Percentiles rank a stretch among this genome's conserved stretches.
Conservation (phyloP, 225 moss, liverwort and hornwort species). For the Sphagnum contortum region DNA sequence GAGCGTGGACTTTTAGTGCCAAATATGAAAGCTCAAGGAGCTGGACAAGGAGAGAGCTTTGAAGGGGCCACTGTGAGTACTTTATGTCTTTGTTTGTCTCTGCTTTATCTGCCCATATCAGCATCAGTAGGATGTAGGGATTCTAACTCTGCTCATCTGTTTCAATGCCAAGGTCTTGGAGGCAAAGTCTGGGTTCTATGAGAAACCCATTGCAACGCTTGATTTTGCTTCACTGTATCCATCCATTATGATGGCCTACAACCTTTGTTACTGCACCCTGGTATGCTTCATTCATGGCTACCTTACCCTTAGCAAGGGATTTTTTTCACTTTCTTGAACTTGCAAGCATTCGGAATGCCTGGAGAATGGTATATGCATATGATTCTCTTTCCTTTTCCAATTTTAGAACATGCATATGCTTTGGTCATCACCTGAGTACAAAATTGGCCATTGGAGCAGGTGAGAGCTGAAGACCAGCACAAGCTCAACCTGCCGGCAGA, state of each 20-base stretch:
- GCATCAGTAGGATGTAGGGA: too few species aligned
- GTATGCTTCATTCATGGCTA: conserved; percentile 18
- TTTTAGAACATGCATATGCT: too few species aligned
- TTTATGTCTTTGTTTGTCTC: not conserved
- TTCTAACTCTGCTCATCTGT: not conserved
- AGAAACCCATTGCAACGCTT: conserved; percentile 97
- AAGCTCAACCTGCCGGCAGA: conserved; percentile 70
- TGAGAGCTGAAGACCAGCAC: conserved; percentile 76
- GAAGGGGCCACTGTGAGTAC: conserved; percentile 94
- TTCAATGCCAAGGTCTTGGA: conserved; percentile 57
- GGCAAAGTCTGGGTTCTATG: conserved; percentile 89
- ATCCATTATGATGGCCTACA: conserved; percentile 99
- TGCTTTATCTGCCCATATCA: too few species aligned
- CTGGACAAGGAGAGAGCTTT: conserved; percentile 70
- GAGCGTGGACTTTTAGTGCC: conserved; percentile 71
- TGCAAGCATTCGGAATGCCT: too few species aligned
- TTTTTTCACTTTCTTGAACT: too few species aligned
- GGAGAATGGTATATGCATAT: too few species aligned
- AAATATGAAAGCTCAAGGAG: conserved; percentile 71
- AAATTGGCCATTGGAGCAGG: conserved; percentile 12
- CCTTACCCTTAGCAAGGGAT: too few species aligned
- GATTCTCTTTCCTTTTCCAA: too few species aligned
- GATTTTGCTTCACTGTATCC: conserved; percentile 99
- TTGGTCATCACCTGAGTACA: too few species aligned
- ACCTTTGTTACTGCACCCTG: conserved; percentile 96